A percentile compares a stretch with the other conserved stretches of the same genome.
phyloP scores from a whole-genome alignment of 352 stramenopile species.

The Phytophthora fragariaefolia region DNA sequence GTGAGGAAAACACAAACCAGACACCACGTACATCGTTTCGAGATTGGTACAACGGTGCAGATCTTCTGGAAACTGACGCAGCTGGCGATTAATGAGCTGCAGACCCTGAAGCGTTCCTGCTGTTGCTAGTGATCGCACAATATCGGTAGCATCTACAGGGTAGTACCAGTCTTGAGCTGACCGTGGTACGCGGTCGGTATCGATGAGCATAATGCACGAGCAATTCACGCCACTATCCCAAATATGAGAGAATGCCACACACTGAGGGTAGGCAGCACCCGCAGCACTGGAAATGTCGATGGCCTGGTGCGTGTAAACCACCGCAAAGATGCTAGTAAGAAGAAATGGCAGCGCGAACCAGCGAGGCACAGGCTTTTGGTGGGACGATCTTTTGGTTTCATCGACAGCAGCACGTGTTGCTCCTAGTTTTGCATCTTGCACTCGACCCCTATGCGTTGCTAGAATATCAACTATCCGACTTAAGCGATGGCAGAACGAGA shows the following conservation, averaged over 20 bases:
- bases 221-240: constrained; percentile 6
- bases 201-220: constrained; percentile 32
- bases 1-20: background rate
- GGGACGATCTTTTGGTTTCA: constrained; percentile 5
- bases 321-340: background rate
- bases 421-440: background rate
- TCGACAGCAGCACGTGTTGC: constrained; percentile 3
- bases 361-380: constrained; percentile 17
- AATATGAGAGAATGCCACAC: constrained; percentile 19
- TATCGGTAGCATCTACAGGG: constrained; percentile 16
- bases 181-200: constrained; percentile 16
- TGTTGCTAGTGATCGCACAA: constrained; percentile 8
- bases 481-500: constrained; percentile 45
- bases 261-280: constrained; percentile 24
- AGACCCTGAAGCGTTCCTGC: constrained; percentile 16
- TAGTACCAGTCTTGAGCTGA: constrained; percentile 23
- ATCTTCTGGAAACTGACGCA: constrained; percentile 19
- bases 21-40: constrained; percentile 2
- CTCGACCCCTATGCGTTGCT: constrained; percentile 2
- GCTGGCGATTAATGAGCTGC: constrained; percentile 28
- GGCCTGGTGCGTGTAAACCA: constrained; percentile 18
- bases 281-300: constrained; percentile 5
- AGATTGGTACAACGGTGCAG: constrained; percentile 8
- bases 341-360: constrained; percentile 23
- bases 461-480: constrained; percentile 31